These are phyloP conservation scores for Chaetomiaceae sp. DNA, from an alignment of 2,329 filamentous ascomycete species.

Conservation along the genomic window DNA sequence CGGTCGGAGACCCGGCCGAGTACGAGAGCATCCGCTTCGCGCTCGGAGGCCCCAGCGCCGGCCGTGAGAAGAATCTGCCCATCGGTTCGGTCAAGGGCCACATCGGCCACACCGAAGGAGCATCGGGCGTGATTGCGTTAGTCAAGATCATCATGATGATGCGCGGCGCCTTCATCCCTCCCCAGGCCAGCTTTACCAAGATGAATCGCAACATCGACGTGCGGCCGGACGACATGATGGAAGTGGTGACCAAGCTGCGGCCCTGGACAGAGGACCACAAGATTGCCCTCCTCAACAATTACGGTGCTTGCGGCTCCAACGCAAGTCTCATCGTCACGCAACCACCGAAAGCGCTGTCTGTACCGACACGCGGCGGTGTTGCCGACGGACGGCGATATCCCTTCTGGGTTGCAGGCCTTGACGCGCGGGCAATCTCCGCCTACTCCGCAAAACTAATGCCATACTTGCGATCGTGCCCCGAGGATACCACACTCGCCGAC, in stretches of 20 bases:
- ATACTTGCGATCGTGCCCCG: no score
- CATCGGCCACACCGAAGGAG: slow-evolving; percentile 34
- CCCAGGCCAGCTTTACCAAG: slow-evolving; percentile 32
- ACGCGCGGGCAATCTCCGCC: background rate
- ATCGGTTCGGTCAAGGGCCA: slow-evolving; percentile 34
- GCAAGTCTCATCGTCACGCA: slow-evolving; percentile 24
- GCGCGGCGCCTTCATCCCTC: slow-evolving; percentile 27
- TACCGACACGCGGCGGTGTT: no score
- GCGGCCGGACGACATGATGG: slow-evolving; percentile 20
- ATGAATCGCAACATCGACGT: slow-evolving; percentile 28
- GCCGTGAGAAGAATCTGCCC: slow-evolving; percentile 9
- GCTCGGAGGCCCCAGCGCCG: background rate
- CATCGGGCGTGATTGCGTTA: slow-evolving; percentile 30
- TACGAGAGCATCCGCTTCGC: background rate
- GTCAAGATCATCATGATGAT: slow-evolving; percentile 35
- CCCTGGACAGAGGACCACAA: slow-evolving; percentile 24
- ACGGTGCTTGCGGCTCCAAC: slow-evolving; percentile 34
- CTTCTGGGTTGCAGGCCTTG: no score
- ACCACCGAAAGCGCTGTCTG: no score
- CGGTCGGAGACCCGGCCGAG: slow-evolving; percentile 33
- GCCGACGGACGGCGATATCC: no score
- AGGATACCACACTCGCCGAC: no score
- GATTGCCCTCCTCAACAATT: slow-evolving; percentile 33
- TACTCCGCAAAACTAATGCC: slow-evolving; percentile 1
- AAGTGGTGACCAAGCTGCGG: slow-evolving; percentile 13